Percentiles rank a stretch among this genome's conserved stretches.
phyloP scores from a whole-genome alignment of 2,329 filamentous ascomycete species.

The Sclerotinia subarctica region DNA sequence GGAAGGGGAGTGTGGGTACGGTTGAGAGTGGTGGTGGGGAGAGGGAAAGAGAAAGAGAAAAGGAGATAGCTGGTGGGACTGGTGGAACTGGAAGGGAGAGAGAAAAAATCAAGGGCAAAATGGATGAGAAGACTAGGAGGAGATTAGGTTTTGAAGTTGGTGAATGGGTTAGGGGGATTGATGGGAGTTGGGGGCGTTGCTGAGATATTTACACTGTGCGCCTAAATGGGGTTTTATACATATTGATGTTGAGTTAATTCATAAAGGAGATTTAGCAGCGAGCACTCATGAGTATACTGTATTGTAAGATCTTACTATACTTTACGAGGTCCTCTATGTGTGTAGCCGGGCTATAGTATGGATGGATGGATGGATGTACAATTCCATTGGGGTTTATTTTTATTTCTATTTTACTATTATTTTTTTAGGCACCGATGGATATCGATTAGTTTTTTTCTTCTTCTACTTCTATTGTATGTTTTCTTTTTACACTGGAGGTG shows the following conservation, averaged over 20 bases:
- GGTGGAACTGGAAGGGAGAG: not conserved
- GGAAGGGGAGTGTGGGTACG: conserved; percentile 30
- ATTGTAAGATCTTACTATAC: not conserved
- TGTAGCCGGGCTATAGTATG: too few relatives aligned
- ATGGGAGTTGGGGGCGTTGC: conserved; percentile 25
- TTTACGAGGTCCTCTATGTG: not conserved
- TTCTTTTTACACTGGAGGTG: not conserved
- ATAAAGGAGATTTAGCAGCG: not conserved
- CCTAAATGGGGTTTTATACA: not conserved
- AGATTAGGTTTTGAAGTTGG: conserved; percentile 82
- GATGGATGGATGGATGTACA: not conserved
- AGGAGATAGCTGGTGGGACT: not conserved
- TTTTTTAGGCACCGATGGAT: not conserved
- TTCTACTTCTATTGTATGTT: conserved; percentile 3
- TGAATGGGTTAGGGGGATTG: conserved; percentile 61
- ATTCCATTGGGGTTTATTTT: not conserved
- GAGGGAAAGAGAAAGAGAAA: not conserved
- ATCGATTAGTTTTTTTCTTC: not conserved
- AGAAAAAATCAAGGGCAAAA: conserved; percentile 32
- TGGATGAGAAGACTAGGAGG: conserved; percentile 69
- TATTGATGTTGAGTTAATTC: not conserved
- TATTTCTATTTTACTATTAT: too few relatives aligned
- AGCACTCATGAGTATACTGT: too few relatives aligned
- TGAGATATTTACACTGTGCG: not conserved
- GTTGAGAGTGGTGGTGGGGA: conserved; percentile 17